Percentiles rank a stretch among this genome's conserved stretches.
phyloP scores from a whole-genome alignment of 2,329 filamentous ascomycete genomes.

The Neofusicoccum ribis region DNA sequence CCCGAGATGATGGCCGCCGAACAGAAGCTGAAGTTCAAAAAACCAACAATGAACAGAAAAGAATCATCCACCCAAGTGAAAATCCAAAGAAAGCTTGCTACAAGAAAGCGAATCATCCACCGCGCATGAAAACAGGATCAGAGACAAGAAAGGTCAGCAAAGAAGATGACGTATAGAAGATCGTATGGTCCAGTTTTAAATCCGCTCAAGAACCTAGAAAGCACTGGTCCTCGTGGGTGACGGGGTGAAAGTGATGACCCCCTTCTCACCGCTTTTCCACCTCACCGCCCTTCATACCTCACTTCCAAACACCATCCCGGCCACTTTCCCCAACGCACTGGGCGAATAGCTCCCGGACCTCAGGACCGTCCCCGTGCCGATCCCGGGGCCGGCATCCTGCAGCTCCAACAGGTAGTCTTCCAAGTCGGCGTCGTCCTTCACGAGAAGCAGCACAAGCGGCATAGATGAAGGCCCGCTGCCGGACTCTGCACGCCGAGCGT shows the following conservation, averaged over 20 bases:
- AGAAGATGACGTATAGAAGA: not conserved
- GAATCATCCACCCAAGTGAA: not conserved
- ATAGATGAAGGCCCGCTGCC: not conserved
- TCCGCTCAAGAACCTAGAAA: not conserved
- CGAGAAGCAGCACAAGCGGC: conserved; percentile 3
- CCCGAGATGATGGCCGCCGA: not conserved
- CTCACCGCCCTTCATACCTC: not conserved
- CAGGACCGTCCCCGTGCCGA: not conserved
- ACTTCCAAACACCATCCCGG: not conserved
- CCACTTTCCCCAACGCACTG: not conserved
- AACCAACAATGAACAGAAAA: not conserved
- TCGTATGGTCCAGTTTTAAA: not conserved
- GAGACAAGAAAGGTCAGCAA: not conserved
- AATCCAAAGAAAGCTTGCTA: not conserved
- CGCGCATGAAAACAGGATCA: not conserved
- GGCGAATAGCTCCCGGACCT: not conserved
- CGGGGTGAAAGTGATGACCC: not conserved
- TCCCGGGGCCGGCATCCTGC: no score
- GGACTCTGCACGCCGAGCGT: no score
- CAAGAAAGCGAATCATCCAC: not conserved
- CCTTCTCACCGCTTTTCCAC: not conserved
- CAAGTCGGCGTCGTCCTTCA: conserved; percentile 2
- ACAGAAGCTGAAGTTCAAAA: not conserved
- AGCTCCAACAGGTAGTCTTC: not conserved
- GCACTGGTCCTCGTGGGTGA: not conserved